Conservation (phyloP, 176 grass and related monocot species). For the Musa schizocarpa region DNA sequence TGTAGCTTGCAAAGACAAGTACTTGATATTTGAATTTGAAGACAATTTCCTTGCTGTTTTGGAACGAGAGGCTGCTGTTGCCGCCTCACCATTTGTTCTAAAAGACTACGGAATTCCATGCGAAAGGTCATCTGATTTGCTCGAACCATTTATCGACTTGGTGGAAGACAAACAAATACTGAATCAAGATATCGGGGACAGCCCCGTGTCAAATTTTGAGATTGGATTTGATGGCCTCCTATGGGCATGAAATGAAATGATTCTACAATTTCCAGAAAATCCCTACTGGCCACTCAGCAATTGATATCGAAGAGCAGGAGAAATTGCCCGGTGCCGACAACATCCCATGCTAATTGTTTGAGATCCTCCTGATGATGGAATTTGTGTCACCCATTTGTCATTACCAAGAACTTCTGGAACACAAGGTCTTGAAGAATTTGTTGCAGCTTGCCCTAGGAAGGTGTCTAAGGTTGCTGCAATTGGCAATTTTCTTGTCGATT, state of each 20-base stretch:
- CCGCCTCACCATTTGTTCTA: conserved; percentile 54
- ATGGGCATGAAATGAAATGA: conserved; percentile 56
- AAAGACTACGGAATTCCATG: conserved; percentile 78
- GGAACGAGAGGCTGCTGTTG: conserved; percentile 43
- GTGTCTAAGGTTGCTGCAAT: background rate
- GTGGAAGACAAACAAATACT: conserved; percentile 31
- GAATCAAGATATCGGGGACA: conserved; percentile 62
- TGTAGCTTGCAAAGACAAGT: conserved; percentile 85
- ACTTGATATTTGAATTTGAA: conserved; percentile 93
- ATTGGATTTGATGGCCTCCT: conserved; percentile 78
- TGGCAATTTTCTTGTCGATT: background rate
- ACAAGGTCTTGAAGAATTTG: background rate
- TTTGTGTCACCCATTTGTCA: background rate
- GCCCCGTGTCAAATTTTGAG: conserved; percentile 71
- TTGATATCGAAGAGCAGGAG: background rate
- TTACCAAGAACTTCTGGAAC: background rate
- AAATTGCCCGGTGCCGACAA: background rate
- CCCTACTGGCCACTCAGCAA: background rate
- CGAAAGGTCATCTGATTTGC: conserved; percentile 64
- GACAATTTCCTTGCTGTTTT: conserved; percentile 89
- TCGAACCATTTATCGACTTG: conserved; percentile 45
- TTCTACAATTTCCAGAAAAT: background rate
- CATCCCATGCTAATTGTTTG: background rate
- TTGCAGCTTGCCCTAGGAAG: background rate
- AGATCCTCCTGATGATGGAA: background rate